phyloP scores from a whole-genome alignment of 2,329 filamentous ascomycete species.

The Aureobasidium sp. region DNA sequence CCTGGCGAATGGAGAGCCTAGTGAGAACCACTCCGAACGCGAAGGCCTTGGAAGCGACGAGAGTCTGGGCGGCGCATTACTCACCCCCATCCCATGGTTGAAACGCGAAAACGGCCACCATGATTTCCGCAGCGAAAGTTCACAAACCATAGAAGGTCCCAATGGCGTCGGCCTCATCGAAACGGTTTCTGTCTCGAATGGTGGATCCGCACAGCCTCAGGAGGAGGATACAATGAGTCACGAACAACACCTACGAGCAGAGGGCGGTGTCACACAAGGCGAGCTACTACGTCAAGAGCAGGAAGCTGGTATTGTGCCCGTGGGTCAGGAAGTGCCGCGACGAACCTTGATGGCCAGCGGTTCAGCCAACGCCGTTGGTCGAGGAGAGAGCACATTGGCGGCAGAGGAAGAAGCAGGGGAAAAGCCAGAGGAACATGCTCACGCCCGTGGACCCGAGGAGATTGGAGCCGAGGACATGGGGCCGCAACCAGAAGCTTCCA shows the following conservation, averaged over 20 bases:
- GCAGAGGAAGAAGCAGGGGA: conserved; percentile 34
- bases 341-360: conserved; percentile 22
- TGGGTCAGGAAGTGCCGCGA: conserved; percentile 45
- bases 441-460: conserved; percentile 75
- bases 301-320: conserved; percentile 69
- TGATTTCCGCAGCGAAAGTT: conserved; percentile 64
- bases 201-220: conserved; percentile 33
- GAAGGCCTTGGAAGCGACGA: conserved; percentile 69
- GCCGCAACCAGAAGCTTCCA: conserved; percentile 50
- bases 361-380: conserved; percentile 22
- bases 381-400: conserved; percentile 27
- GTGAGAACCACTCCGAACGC: conserved; percentile 57
- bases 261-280: conserved; percentile 66
- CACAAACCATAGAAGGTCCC: conserved; percentile 73
- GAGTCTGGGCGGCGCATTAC: conserved; percentile 76
- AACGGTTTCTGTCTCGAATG: conserved; percentile 73
- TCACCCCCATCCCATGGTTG: conserved; percentile 94
- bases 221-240: background rate
- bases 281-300: conserved; percentile 83
- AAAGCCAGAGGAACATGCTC: conserved; percentile 55
- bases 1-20: conserved; percentile 42
- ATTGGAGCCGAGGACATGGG: conserved; percentile 85
- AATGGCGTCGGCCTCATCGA: conserved; percentile 74
- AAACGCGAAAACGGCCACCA: conserved; percentile 26
- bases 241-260: conserved; percentile 29